Percentiles rank a stretch among this genome's conserved stretches.
Conservation (phyloP, 345 rosid genomes). For the Eucalyptus cladocalyx region DNA sequence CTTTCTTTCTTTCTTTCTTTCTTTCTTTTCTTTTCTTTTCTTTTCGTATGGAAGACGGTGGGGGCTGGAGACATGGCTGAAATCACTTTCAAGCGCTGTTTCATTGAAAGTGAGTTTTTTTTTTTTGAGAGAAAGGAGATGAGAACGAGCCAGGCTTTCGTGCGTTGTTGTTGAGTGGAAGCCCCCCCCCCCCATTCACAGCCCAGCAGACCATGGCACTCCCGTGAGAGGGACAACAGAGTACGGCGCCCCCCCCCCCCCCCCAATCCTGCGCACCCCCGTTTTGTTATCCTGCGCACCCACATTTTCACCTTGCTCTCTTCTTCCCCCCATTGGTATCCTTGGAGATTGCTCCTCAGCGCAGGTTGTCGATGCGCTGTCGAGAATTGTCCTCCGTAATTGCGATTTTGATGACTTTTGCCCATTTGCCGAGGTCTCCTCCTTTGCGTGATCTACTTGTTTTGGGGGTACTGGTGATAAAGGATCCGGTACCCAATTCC, state of each 20-base stretch:
- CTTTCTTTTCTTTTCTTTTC: neutral
- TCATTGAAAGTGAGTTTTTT: neutral
- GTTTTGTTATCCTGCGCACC: conserved; percentile 7
- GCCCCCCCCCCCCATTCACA: conserved; percentile 9
- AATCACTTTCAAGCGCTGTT: neutral
- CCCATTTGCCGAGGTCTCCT: conserved; percentile 6
- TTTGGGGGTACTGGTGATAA: conserved; percentile 14
- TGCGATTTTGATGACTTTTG: neutral
- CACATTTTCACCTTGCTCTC: neutral
- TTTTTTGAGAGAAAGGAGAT: neutral
- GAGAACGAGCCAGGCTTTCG: neutral
- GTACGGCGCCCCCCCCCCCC: neutral
- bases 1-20: neutral
- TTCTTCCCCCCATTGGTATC: conserved; percentile 1
- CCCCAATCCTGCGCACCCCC: conserved; percentile 8
- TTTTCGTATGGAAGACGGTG: neutral
- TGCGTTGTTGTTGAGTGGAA: neutral
- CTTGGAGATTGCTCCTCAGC: neutral
- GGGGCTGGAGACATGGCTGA: neutral
- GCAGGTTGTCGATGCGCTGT: neutral
- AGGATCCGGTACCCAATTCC: neutral
- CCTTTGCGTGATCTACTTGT: conserved; percentile 29
- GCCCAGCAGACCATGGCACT: conserved; percentile 52
- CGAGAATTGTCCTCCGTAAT: neutral
- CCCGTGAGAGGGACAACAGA: conserved; percentile 50